Conservation (phyloP, 495 filamentous ascomycete genomes). For the Trichoderma erinaceum region DNA sequence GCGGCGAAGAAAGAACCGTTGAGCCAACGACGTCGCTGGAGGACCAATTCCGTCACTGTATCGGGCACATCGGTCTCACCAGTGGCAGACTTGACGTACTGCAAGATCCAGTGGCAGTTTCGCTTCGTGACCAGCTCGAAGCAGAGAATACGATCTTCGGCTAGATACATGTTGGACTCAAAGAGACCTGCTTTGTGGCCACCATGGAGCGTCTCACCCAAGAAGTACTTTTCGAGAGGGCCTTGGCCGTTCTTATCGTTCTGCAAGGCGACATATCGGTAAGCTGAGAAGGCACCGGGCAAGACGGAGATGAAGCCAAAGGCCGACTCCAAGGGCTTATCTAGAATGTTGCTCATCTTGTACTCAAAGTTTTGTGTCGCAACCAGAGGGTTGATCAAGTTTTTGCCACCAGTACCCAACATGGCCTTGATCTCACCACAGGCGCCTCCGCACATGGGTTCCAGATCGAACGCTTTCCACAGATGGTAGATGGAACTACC, state of each 20-base stretch:
- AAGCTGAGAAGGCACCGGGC: slow-evolving; percentile 96
- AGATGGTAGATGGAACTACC: slow-evolving; percentile 91
- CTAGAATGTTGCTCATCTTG: slow-evolving; percentile 99
- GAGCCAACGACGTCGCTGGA: slow-evolving; percentile 94
- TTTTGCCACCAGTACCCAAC: slow-evolving; percentile 80
- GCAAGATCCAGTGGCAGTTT: slow-evolving; percentile 92
- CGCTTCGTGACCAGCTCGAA: slow-evolving; percentile 98
- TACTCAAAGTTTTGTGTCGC: slow-evolving; percentile 99
- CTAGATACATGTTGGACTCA: slow-evolving; percentile 99
- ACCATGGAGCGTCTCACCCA: slow-evolving; percentile 96
- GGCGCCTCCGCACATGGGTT: slow-evolving; percentile 94
- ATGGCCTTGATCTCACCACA: slow-evolving; percentile 99
- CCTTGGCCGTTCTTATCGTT: slow-evolving; percentile 93
- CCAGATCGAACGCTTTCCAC: slow-evolving; percentile 97
- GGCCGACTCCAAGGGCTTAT: slow-evolving; percentile 94
- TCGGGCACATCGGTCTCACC: slow-evolving; percentile 99
- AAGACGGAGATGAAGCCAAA: slow-evolving; percentile 98
- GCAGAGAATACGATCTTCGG: slow-evolving; percentile 98
- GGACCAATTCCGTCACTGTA: slow-evolving; percentile 87
- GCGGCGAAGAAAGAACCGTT: slow-evolving; percentile 99
- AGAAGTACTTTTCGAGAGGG: slow-evolving; percentile 93
- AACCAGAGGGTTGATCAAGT: slow-evolving; percentile 87
- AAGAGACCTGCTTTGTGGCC: slow-evolving; percentile 83
- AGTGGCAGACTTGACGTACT: slow-evolving; percentile 94
- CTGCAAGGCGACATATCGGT: slow-evolving; percentile 88